phyloP scores from a whole-genome alignment of 371 early-diverging fungal genomes.

The Mucor piriformis region DNA sequence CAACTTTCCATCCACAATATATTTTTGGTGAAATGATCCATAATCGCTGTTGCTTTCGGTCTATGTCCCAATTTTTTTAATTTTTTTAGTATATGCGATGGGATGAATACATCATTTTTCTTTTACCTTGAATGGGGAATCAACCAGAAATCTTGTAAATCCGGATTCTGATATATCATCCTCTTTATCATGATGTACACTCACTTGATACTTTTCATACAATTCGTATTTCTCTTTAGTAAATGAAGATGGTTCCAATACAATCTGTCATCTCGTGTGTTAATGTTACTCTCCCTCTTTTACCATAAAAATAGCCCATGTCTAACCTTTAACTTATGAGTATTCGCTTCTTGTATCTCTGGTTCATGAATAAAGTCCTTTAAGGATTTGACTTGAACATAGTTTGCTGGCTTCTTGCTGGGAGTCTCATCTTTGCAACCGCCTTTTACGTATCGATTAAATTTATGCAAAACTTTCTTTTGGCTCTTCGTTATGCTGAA shows the following conservation, averaged over 20 bases:
- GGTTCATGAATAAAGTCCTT: conserved; percentile 16
- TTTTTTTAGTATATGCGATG: no score
- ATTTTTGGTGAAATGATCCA: conserved; percentile 90
- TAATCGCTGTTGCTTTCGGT: conserved; percentile 23
- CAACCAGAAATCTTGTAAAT: conserved; percentile 78
- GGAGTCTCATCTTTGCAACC: conserved; percentile 16
- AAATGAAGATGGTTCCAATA: conserved; percentile 66
- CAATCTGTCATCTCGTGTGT: conserved; percentile 35
- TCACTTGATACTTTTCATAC: conserved; percentile 79
- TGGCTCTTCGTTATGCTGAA: conserved; percentile 68
- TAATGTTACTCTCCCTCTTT: background rate
- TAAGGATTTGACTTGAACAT: conserved; percentile 15
- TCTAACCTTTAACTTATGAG: conserved; percentile 18
- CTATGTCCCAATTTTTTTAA: background rate
- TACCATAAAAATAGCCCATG: no score
- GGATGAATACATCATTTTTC: background rate
- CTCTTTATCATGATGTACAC: conserved; percentile 77
- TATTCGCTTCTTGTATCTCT: conserved; percentile 11
- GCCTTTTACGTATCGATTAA: conserved; percentile 60
- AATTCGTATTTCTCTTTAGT: conserved; percentile 75
- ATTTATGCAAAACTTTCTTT: conserved; percentile 66
- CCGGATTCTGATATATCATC: conserved; percentile 48
- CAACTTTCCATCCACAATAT: conserved; percentile 74
- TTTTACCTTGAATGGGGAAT: conserved; percentile 64
- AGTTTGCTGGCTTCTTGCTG: conserved; percentile 18